A percentile compares a stretch with the other conserved stretches of the same genome.
Conservation (phyloP, 805 yeast genomes). For the Pichia nanzhaoensis region DNA sequence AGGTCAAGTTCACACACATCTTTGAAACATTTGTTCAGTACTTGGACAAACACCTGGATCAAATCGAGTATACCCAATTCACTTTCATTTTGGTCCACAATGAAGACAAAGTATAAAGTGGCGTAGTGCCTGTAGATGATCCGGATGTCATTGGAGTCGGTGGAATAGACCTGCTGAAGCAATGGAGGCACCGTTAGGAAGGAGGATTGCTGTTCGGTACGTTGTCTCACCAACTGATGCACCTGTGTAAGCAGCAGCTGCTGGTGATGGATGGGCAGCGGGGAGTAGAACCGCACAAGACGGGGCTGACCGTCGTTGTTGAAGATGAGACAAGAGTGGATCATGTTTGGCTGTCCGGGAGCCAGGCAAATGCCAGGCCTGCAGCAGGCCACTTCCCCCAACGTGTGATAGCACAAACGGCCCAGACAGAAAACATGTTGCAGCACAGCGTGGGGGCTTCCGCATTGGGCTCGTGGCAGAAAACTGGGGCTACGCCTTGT, state of each 20-base stretch:
- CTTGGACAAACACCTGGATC: constrained; percentile 95
- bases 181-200: constrained; percentile 87
- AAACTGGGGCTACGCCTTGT: constrained; percentile 39
- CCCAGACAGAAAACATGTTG: not conserved
- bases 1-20: constrained; percentile 94
- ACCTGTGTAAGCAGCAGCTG: constrained; percentile 75
- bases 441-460: not conserved
- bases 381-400: too few relatives aligned
- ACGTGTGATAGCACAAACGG: too few relatives aligned
- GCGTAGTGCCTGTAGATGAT: constrained; percentile 94
- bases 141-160: constrained; percentile 65
- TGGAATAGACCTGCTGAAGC: constrained; percentile 21
- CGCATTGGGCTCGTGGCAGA: constrained; percentile 1
- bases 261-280: constrained; percentile 81
- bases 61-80: constrained; percentile 90
- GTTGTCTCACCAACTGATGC: constrained; percentile 61
- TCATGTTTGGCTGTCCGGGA: too few relatives aligned
- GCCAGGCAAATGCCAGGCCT: too few relatives aligned
- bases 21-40: constrained; percentile 84
- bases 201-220: constrained; percentile 76
- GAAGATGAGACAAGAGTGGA: constrained; percentile 33
- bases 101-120: constrained; percentile 89
- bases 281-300: constrained; percentile 84
- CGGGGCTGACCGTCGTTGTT: constrained; percentile 89
- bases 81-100: constrained; percentile 93